Conservation (phyloP, 352 stramenopile species). For the Pythium brassicae region DNA sequence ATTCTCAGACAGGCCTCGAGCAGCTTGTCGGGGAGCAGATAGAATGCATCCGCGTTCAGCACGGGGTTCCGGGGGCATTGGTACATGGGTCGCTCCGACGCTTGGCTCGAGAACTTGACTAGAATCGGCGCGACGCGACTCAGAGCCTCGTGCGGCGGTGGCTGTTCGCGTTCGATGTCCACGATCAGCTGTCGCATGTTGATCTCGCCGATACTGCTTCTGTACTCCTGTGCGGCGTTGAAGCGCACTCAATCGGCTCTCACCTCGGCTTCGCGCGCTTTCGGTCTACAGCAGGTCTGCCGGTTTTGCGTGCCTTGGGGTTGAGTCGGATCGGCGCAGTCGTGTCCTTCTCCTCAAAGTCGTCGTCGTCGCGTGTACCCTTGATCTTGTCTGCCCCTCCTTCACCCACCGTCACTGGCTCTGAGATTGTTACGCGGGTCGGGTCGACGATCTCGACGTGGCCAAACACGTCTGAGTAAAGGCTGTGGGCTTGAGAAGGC, state of each 20-base stretch:
- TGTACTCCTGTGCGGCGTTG: not conserved
- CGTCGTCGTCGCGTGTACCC: not conserved
- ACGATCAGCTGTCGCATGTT: too few relatives aligned
- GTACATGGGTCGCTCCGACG: not conserved
- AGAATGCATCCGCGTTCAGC: not conserved
- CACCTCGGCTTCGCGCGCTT: not conserved
- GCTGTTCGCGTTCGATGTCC: not conserved
- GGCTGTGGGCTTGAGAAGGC: not conserved
- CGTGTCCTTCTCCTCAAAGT: not conserved
- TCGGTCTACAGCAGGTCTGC: not conserved
- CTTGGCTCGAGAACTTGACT: not conserved
- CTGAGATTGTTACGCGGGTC: not conserved
- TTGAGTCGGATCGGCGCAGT: not conserved
- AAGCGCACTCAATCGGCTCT: not conserved
- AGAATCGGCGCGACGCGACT: not conserved
- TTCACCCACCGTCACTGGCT: not conserved
- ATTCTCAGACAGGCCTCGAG: not conserved
- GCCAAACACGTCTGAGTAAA: not conserved
- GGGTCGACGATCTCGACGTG: not conserved
- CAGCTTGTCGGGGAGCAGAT: not conserved
- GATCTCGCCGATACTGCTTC: too few relatives aligned
- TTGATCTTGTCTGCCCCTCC: too few relatives aligned
- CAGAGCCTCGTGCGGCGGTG: not conserved
- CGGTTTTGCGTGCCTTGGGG: not conserved
- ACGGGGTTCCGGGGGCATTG: not conserved